Conservation (phyloP, 768 basidiomycete species). For the Suillus ampliporus region DNA sequence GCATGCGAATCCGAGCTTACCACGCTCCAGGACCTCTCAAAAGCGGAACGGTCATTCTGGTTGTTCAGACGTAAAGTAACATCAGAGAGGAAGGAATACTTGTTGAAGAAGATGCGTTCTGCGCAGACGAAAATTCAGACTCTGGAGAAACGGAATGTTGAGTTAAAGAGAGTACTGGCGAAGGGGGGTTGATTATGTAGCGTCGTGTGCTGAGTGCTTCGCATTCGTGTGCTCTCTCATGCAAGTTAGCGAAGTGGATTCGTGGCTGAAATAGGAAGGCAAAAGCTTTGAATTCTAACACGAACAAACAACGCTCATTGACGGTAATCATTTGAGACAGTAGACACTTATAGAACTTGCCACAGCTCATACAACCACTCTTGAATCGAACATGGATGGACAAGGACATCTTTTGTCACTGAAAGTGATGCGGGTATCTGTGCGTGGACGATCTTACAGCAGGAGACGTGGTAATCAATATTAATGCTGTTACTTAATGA, state of each 20-base stretch:
- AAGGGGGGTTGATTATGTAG: constrained; percentile 36
- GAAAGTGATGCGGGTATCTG: constrained; percentile 89
- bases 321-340: neutral
- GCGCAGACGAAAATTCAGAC: constrained; percentile 70
- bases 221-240: neutral
- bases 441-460: constrained; percentile 46
- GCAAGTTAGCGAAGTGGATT: no score
- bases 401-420: constrained; percentile 73
- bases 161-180: constrained; percentile 64
- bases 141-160: constrained; percentile 73
- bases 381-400: constrained; percentile 47
- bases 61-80: constrained; percentile 56
- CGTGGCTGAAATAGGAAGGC: constrained; percentile 17
- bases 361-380: neutral
- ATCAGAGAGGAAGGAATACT: constrained; percentile 63
- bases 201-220: neutral
- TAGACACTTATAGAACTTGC: neutral
- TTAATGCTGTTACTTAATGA: constrained; percentile 7
- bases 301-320: constrained; percentile 25
- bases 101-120: constrained; percentile 76
- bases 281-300: constrained; percentile 28
- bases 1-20: constrained; percentile 79
- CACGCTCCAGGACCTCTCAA: constrained; percentile 65
- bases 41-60: constrained; percentile 51
- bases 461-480: neutral